Conservation (phyloP, 2,329 filamentous ascomycete genomes). For the Phyllosticta citribraziliensis region DNA sequence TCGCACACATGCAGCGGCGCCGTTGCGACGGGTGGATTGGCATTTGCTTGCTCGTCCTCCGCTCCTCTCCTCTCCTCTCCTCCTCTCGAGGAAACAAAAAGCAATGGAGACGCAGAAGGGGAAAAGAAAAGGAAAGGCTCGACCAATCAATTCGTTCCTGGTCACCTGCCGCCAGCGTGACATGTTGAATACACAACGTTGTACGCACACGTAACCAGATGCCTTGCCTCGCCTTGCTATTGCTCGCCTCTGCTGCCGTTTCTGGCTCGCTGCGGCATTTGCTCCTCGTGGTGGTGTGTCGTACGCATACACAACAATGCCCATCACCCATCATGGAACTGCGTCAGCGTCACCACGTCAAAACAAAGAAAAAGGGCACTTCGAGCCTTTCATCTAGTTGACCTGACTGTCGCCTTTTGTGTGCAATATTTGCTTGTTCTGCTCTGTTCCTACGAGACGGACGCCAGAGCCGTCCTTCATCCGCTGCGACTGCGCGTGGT, state of each 20-base stretch:
- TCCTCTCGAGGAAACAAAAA: no score
- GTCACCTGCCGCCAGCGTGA: neutral
- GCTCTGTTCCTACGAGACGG: no score
- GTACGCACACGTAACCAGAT: neutral
- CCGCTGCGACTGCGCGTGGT: no score
- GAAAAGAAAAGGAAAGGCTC: neutral
- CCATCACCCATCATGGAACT: neutral
- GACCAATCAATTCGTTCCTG: neutral
- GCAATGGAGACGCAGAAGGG: neutral
- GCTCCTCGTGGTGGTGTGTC: neutral
- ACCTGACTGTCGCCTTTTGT: no score
- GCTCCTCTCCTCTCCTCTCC: neutral
- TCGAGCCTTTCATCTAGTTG: no score
- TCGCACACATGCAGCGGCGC: neutral
- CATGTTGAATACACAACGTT: neutral
- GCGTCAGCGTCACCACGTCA: neutral
- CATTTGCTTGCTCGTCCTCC: neutral
- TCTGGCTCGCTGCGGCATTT: neutral
- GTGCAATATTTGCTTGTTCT: no score
- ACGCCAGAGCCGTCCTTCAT: no score
- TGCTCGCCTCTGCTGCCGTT: neutral
- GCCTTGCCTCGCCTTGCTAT: no score
- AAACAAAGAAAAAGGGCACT: no score
- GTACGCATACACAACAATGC: neutral
- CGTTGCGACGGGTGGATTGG: neutral